Percentiles rank a stretch among this genome's conserved stretches.
These are phyloP conservation scores for Ascosphaera apis DNA, from an alignment of 2,329 filamentous ascomycete genomes.

Conservation along the genomic window DNA sequence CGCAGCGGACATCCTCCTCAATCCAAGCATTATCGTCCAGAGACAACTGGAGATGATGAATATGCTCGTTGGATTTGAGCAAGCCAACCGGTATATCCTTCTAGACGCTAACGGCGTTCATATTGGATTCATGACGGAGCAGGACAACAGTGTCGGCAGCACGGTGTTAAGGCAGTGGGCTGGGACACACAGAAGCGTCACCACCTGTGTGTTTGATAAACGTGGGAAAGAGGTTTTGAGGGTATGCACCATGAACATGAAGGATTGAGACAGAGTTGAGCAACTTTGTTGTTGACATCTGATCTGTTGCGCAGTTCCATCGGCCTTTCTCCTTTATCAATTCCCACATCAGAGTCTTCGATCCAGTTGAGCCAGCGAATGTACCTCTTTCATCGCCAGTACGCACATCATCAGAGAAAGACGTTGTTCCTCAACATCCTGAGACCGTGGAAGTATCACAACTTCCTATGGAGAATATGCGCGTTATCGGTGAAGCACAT, in stretches of 20 bases:
- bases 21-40: constrained; percentile 39
- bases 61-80: constrained; percentile 39
- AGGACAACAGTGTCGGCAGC: constrained; percentile 34
- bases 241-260: constrained; percentile 11
- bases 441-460: constrained; percentile 29
- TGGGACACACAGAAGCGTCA: constrained; percentile 38
- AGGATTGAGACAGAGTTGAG: not conserved
- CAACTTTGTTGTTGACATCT: constrained; percentile 3
- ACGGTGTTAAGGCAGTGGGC: constrained; percentile 36
- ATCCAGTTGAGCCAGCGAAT: constrained; percentile 16
- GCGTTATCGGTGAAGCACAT: constrained; percentile 38
- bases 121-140: constrained; percentile 40
- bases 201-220: constrained; percentile 40
- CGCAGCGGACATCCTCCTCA: constrained; percentile 32
- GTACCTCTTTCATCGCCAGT: constrained; percentile 6
- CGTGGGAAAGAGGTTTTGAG: constrained; percentile 36
- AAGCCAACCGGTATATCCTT: constrained; percentile 42
- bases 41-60: constrained; percentile 44
- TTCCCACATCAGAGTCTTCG: constrained; percentile 33
- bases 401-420: constrained; percentile 21
- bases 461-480: constrained; percentile 33
- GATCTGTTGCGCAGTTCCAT: constrained; percentile 25
- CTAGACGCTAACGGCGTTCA: constrained; percentile 40
- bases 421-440: constrained; percentile 16
- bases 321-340: constrained; percentile 42